These are phyloP conservation scores for Vanilla planifolia DNA, from an alignment of 106 monocot genomes.

Conservation along the genomic window DNA sequence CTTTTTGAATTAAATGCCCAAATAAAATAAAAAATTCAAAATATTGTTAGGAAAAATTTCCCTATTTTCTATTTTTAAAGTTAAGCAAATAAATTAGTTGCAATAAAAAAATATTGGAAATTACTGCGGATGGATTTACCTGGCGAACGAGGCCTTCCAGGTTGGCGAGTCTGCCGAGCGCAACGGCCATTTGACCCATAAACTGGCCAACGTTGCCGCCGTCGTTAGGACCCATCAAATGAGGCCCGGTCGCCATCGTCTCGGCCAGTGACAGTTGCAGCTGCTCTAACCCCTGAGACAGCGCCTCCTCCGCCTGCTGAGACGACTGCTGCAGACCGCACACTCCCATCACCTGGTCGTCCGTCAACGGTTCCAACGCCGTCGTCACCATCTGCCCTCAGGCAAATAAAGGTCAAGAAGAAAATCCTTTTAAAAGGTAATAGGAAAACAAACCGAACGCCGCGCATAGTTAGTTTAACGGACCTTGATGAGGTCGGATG, in stretches of 20 bases:
- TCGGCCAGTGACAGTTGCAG: constrained; percentile 77
- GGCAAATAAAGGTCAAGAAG: too few species aligned
- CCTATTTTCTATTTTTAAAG: too few species aligned
- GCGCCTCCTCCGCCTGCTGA: constrained; percentile 91
- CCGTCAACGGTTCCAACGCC: constrained; percentile 87
- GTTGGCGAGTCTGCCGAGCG: constrained; percentile 60
- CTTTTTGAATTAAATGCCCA: too few species aligned
- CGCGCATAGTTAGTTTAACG: too few species aligned
- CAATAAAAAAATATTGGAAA: too few species aligned
- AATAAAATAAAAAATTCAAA: too few species aligned
- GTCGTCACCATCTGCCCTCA: constrained; percentile 64
- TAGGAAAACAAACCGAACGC: constrained; percentile 24
- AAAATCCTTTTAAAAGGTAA: not conserved
- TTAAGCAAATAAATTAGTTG: too few species aligned
- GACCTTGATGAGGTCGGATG: constrained; percentile 92
- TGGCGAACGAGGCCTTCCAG: constrained; percentile 82
- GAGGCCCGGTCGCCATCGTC: constrained; percentile 48
- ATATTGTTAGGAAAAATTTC: too few species aligned
- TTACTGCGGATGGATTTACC: too few species aligned
- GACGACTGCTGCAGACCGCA: constrained; percentile 86
- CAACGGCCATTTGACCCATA: constrained; percentile 92
- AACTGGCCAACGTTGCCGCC: constrained; percentile 71
- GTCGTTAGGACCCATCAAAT: constrained; percentile 41
- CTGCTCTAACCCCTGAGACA: constrained; percentile 89
- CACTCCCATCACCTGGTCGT: constrained; percentile 70